A percentile compares a stretch with the other conserved stretches of the same genome.
Conservation (phyloP, 2,329 filamentous ascomycete genomes). For the Arthrinium phaeospermum region DNA sequence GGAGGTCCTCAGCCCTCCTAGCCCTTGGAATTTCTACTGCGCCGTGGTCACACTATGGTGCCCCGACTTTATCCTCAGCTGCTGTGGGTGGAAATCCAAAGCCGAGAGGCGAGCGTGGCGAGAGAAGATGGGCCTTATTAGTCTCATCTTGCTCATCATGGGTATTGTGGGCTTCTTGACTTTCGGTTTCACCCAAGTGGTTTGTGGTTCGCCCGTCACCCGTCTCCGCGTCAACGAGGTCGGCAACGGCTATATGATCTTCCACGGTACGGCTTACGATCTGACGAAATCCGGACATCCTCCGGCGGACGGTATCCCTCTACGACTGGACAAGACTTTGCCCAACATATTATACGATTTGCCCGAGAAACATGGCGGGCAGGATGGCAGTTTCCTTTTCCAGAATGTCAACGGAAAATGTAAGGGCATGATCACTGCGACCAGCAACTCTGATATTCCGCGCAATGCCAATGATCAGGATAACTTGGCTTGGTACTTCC, state of each 20-base stretch:
- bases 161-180: constrained; percentile 91
- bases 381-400: constrained; percentile 95
- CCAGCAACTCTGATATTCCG: constrained; percentile 76
- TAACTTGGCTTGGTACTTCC: constrained; percentile 94
- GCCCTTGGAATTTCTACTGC: constrained; percentile 95
- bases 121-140: constrained; percentile 97
- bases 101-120: constrained; percentile 93
- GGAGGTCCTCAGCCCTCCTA: constrained; percentile 77
- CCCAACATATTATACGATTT: constrained; percentile 88
- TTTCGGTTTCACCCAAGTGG: constrained; percentile 90
- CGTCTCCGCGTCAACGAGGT: constrained; percentile 86
- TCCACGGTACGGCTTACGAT: constrained; percentile 91
- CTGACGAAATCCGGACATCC: constrained; percentile 79
- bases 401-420: constrained; percentile 98
- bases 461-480: constrained; percentile 67
- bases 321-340: constrained; percentile 50
- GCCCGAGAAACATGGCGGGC: constrained; percentile 80
- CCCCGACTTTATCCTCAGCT: constrained; percentile 81
- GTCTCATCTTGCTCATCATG: constrained; percentile 89
- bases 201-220: constrained; percentile 75
- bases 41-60: constrained; percentile 93
- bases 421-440: constrained; percentile 83
- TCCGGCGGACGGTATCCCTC: constrained; percentile 76
- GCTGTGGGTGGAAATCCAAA: constrained; percentile 84
- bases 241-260: constrained; percentile 86